These are phyloP conservation scores for Starmerella apis DNA, from an alignment of 805 yeast species.

Conservation along the genomic window DNA sequence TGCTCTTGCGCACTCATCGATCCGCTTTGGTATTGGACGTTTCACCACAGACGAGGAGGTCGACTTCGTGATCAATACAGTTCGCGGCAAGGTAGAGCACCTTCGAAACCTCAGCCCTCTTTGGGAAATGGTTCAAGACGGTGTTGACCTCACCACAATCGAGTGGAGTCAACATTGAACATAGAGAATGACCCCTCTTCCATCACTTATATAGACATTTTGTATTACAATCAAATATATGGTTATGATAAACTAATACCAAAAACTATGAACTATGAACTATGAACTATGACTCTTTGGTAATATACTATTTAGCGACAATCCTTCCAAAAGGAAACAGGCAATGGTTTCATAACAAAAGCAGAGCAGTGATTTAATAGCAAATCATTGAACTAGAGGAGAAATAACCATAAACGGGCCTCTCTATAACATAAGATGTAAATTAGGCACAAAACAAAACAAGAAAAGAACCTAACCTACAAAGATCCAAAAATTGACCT, in stretches of 20 bases:
- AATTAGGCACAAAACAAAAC: too few species aligned
- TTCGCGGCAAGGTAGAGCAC: constrained; percentile 78
- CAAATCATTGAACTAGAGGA: too few species aligned
- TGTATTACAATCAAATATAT: not conserved
- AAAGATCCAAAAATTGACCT: too few species aligned
- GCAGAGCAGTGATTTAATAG: too few species aligned
- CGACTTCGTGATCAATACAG: constrained; percentile 85
- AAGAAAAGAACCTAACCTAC: too few species aligned
- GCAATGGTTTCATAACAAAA: too few species aligned
- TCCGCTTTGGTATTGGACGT: constrained; percentile 93
- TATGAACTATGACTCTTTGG: not conserved
- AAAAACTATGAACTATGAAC: not conserved
- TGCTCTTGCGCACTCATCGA: constrained; percentile 96
- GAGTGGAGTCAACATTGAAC: constrained; percentile 92
- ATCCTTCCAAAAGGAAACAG: too few species aligned
- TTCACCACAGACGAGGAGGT: constrained; percentile 94
- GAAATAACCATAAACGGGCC: too few species aligned
- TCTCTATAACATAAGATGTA: too few species aligned
- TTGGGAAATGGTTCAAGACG: constrained; percentile 99
- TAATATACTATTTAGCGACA: too few species aligned
- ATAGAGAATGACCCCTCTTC: not conserved
- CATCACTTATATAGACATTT: not conserved
- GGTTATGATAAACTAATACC: not conserved
- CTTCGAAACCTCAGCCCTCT: constrained; percentile 86
- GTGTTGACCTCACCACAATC: constrained; percentile 83